A percentile compares a stretch with the other conserved stretches of the same genome.
Evolutionary conservation across 257 asterid species (phyloP).

Genomic region (Petunia axillaris): DNA sequence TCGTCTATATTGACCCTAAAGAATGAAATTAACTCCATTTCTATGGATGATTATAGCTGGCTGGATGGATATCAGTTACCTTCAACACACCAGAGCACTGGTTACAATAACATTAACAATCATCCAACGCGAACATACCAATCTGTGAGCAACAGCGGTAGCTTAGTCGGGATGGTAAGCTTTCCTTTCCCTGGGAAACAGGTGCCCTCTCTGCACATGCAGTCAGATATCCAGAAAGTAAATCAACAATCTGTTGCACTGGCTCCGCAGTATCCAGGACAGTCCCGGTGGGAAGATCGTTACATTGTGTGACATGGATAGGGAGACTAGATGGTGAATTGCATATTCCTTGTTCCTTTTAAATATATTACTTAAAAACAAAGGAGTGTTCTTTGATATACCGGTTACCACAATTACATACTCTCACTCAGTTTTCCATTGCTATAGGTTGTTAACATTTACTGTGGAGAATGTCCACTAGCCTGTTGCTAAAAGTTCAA

Average conservation of each 20-base stretch:
- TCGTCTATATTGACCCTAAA: conserved; percentile 41
- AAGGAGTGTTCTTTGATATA: not conserved
- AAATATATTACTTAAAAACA: not conserved
- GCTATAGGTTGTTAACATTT: conserved; percentile 33
- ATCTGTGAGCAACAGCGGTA: conserved; percentile 47
- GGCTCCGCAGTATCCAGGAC: conserved; percentile 78
- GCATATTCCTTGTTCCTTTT: conserved; percentile 6
- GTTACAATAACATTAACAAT: conserved; percentile 49
- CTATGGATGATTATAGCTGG: conserved; percentile 90
- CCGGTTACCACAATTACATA: not conserved
- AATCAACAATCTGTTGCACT: conserved; percentile 57
- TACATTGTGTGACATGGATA: conserved; percentile 75
- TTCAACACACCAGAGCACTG: conserved; percentile 58
- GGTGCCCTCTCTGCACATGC: conserved; percentile 47
- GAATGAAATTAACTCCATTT: conserved; percentile 44
- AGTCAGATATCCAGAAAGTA: conserved; percentile 59
- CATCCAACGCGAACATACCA: conserved; percentile 47
- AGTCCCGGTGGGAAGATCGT: conserved; percentile 74
- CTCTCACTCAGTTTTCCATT: not conserved
- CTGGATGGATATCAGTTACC: conserved; percentile 78
- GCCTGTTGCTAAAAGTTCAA: conserved; percentile 63
- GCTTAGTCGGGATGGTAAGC: conserved; percentile 50
- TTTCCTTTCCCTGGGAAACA: conserved; percentile 96
- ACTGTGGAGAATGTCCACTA: conserved; percentile 47
- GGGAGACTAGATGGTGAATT: conserved; percentile 53